These are phyloP conservation scores for Excoecaria cochinchinensis DNA, from an alignment of 345 rosid genomes.

Conservation along the genomic window DNA sequence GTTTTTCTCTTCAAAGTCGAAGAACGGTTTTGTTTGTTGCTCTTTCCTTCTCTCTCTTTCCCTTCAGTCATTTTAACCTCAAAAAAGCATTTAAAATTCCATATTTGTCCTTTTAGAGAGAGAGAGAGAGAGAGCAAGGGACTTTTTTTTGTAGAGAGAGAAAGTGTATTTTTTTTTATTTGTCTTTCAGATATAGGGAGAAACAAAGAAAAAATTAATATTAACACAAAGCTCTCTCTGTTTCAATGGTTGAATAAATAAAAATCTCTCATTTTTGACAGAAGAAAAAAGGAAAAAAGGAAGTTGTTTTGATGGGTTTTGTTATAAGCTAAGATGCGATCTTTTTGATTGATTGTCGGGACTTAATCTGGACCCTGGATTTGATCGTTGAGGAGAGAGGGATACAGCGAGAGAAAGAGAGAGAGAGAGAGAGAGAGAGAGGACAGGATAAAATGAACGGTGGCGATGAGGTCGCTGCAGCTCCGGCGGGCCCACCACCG, in stretches of 20 bases:
- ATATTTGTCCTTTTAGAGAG: conserved; percentile 36
- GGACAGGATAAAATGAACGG: conserved; percentile 47
- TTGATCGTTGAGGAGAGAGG: conserved; percentile 22
- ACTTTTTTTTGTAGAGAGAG: conserved; percentile 19
- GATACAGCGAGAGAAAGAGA: not conserved
- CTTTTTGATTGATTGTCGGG: conserved; percentile 20
- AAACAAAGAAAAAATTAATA: not conserved
- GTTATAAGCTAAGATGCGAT: conserved; percentile 23
- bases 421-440: not conserved
- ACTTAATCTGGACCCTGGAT: conserved; percentile 20
- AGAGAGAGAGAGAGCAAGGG: conserved; percentile 30
- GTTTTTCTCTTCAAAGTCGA: not conserved
- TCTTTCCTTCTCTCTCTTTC: not conserved
- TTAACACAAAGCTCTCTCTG: conserved; percentile 19
- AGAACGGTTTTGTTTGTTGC: conserved; percentile 16
- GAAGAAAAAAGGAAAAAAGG: not conserved
- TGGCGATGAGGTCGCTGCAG: conserved; percentile 48
- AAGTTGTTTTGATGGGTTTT: conserved; percentile 14
- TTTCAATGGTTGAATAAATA: conserved; percentile 35
- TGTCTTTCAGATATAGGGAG: not conserved
- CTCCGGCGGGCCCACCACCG: conserved; percentile 51
- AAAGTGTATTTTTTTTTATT: conserved; percentile 6
- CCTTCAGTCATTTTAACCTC: not conserved
- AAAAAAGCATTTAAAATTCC: conserved; percentile 16
- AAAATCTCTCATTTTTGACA: conserved; percentile 7